These are phyloP conservation scores for Selaginella tamariscina DNA, from an alignment of 75 land plant species.

Conservation along the genomic window DNA sequence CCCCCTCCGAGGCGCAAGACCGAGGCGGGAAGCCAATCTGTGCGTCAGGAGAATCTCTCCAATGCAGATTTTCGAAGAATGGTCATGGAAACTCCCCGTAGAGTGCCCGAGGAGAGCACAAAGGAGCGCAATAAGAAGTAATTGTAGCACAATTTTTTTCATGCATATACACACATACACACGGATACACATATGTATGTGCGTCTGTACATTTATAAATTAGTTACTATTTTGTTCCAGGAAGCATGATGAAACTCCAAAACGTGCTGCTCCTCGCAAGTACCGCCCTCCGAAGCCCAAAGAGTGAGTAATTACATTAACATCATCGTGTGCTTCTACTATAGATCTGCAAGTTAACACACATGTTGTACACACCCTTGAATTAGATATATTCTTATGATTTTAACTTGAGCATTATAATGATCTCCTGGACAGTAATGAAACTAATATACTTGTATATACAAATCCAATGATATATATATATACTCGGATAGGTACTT, in stretches of 20 bases:
- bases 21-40: conserved; percentile 2
- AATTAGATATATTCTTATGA: too few relatives aligned
- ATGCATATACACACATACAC: too few relatives aligned
- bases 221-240: neutral
- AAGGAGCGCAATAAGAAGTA: conserved; percentile 29
- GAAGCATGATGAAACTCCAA: neutral
- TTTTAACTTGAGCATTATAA: too few relatives aligned
- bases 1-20: conserved; percentile 29
- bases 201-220: neutral
- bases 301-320: neutral
- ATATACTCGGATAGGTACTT: too few relatives aligned
- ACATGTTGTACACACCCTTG: too few relatives aligned
- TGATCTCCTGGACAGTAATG: too few relatives aligned
- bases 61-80: conserved; percentile 47
- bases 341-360: too few relatives aligned
- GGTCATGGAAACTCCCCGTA: conserved; percentile 47
- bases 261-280: neutral
- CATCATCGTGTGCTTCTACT: neutral
- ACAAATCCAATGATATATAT: neutral
- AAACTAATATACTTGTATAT: too few relatives aligned
- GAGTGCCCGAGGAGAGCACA: conserved; percentile 12
- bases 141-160: neutral
- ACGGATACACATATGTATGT: too few relatives aligned
- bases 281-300: neutral
- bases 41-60: conserved; percentile 29